Conservation (phyloP, 2,329 filamentous ascomycete genomes). For the Aspergillus versicolor region DNA sequence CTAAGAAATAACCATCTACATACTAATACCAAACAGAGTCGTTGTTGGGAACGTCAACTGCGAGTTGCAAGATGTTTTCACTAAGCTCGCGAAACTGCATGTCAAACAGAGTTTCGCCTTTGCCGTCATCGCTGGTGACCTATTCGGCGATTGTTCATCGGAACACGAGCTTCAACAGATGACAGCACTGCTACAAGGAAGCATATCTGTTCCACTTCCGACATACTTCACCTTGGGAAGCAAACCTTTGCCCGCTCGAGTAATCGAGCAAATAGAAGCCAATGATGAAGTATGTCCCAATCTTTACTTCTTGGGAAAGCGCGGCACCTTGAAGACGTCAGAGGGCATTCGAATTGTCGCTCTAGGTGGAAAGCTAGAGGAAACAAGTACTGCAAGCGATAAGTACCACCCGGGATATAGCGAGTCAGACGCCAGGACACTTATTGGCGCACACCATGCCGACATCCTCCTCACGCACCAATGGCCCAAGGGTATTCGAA, state of each 20-base stretch:
- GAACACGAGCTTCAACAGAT: conserved; percentile 59
- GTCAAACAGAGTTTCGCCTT: conserved; percentile 85
- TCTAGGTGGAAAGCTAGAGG: conserved; percentile 68
- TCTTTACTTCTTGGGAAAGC: conserved; percentile 83
- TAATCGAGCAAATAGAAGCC: conserved; percentile 71
- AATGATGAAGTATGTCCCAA: conserved; percentile 82
- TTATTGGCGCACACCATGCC: conserved; percentile 73
- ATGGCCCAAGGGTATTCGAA: conserved; percentile 76
- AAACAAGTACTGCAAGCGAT: conserved; percentile 49
- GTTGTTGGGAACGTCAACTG: conserved; percentile 83
- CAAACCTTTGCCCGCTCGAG: conserved; percentile 65
- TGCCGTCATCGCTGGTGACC: conserved; percentile 77
- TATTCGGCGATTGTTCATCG: conserved; percentile 62
- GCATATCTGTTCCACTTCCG: conserved; percentile 71
- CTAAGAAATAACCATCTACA: background rate
- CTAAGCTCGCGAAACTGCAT: conserved; percentile 77
- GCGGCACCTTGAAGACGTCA: conserved; percentile 81
- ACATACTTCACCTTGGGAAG: conserved; percentile 88
- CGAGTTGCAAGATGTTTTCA: conserved; percentile 71
- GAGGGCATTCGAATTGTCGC: conserved; percentile 87
- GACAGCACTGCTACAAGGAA: conserved; percentile 67
- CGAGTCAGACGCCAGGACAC: conserved; percentile 69
- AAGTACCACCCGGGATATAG: conserved; percentile 77
- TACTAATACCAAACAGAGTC: conserved; percentile 45
- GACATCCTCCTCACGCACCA: conserved; percentile 85